A percentile compares a stretch with the other conserved stretches of the same genome.
Evolutionary conservation across 805 yeast genomes (phyloP).

Genomic region (Saccharomycodes ludwigii): DNA sequence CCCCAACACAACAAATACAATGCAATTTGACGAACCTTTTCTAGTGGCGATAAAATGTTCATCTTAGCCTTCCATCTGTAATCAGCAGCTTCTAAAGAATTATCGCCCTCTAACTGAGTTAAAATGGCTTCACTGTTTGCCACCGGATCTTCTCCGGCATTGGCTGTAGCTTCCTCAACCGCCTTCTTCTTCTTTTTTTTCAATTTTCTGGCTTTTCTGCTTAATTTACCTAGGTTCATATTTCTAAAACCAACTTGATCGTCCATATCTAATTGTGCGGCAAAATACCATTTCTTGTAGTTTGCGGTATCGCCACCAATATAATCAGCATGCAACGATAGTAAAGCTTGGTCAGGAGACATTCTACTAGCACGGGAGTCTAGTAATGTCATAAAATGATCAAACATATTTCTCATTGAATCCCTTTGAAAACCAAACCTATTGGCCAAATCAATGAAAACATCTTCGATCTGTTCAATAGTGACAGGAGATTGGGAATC

Average conservation of each 20-base stretch:
- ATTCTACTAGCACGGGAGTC: slow-evolving; percentile 80
- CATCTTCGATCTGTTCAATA: slow-evolving; percentile 77
- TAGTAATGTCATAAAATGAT: slow-evolving; percentile 72
- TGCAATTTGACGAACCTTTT: slow-evolving; percentile 68
- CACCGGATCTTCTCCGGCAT: slow-evolving; percentile 45
- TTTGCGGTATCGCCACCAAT: slow-evolving; percentile 82
- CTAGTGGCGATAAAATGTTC: slow-evolving; percentile 61
- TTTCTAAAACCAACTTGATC: slow-evolving; percentile 75
- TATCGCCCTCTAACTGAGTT: slow-evolving; percentile 68
- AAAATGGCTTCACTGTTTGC: slow-evolving; percentile 47
- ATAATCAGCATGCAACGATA: slow-evolving; percentile 76
- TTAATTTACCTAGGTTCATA: slow-evolving; percentile 63
- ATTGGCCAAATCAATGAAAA: slow-evolving; percentile 70
- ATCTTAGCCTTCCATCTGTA: slow-evolving; percentile 75
- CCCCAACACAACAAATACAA: slow-evolving; percentile 75
- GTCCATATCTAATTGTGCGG: slow-evolving; percentile 79
- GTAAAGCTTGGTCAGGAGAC: slow-evolving; percentile 79
- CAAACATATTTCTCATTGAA: slow-evolving; percentile 85
- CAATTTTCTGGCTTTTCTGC: slow-evolving; percentile 72
- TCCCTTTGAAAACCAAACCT: slow-evolving; percentile 87
- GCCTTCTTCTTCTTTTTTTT: slow-evolving; percentile 72
- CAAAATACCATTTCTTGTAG: slow-evolving; percentile 80
- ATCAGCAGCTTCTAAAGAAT: slow-evolving; percentile 72
- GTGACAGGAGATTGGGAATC: slow-evolving; percentile 84
- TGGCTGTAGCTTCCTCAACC: slow-evolving; percentile 52